phyloP scores from a whole-genome alignment of 306 rosid genomes.

The Rosa multiflora region DNA sequence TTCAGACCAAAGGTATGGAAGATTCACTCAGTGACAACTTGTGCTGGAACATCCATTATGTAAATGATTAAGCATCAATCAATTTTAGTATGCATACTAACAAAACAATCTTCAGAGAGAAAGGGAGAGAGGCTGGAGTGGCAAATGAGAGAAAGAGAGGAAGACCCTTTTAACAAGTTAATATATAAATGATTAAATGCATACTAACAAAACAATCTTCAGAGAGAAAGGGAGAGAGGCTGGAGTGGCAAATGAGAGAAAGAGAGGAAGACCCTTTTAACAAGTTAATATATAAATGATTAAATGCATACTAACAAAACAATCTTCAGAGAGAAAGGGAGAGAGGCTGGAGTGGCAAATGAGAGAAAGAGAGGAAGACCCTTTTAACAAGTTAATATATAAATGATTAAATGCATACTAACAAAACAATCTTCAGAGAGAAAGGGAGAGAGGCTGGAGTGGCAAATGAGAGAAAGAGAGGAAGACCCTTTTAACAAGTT shows the following conservation, averaged over 20 bases:
- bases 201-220: background rate
- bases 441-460: background rate
- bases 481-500: background rate
- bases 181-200: background rate
- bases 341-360: background rate
- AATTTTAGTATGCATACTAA: background rate
- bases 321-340: background rate
- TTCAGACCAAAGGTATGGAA: conserved; percentile 81
- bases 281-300: background rate
- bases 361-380: background rate
- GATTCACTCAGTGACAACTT: conserved; percentile 8
- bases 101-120: background rate
- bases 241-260: background rate
- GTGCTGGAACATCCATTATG: background rate
- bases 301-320: background rate
- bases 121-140: background rate
- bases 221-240: background rate
- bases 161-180: background rate
- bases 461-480: background rate
- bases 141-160: background rate
- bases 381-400: background rate
- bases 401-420: background rate
- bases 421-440: background rate
- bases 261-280: background rate
- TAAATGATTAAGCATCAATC: background rate